A percentile compares a stretch with the other conserved stretches of the same genome.
phyloP scores from a whole-genome alignment of 2,329 filamentous ascomycete species.

The Colletotrichum truncatum region DNA sequence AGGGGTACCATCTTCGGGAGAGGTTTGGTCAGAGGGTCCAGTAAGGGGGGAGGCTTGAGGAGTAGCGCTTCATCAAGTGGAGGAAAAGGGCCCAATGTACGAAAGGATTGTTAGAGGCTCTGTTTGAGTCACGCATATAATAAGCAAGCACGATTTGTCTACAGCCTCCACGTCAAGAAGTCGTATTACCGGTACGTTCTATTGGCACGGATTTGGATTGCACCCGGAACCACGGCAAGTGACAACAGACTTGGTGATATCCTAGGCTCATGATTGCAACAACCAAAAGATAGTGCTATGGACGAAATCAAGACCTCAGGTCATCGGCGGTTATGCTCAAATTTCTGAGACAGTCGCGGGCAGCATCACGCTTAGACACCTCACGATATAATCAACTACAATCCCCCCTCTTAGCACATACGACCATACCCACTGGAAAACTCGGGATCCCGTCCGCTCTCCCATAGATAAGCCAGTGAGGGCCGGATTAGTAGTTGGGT shows the following conservation, averaged over 20 bases:
- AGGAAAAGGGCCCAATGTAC: conserved; percentile 7
- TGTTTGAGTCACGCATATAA: conserved; percentile 7
- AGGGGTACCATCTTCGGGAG: neutral
- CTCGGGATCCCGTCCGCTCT: no score
- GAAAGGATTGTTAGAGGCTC: conserved; percentile 18
- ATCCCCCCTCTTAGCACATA: no score
- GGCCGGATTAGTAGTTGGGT: no score
- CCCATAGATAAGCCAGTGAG: no score
- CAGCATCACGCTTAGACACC: neutral
- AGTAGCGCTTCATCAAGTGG: neutral
- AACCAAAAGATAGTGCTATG: neutral
- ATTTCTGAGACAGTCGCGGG: neutral
- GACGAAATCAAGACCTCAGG: neutral
- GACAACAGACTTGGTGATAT: no score
- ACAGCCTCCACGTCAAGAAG: neutral
- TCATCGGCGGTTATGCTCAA: neutral
- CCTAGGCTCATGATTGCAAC: no score
- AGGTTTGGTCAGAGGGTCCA: neutral
- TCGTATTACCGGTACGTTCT: neutral
- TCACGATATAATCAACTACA: neutral
- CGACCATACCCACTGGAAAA: no score
- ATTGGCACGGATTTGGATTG: neutral
- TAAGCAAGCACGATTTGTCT: conserved; percentile 2
- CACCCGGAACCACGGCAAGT: neutral
- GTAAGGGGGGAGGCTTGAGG: neutral